Evolutionary conservation across 2,329 filamentous ascomycete genomes (phyloP), one percentile per base, ranked within the genome.

Genomic region (Mariannaea sp.): DNA sequence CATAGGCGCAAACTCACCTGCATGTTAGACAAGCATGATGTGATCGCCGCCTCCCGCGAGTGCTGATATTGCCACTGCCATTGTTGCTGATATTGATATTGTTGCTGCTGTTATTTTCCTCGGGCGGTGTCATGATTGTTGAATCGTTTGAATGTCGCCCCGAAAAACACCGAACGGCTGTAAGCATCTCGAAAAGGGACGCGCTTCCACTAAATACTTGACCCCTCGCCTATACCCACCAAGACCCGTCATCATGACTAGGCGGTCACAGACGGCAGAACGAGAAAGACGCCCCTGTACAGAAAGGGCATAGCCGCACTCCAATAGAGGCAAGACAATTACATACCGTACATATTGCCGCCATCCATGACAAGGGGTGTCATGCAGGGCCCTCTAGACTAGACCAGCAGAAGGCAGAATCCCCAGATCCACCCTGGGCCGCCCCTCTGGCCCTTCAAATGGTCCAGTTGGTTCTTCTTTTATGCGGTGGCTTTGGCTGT

Each of bases 11-110:
- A n/a, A n/a, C n/a, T n/a, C 43, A 80, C 77, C 76, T 70, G 75
- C 77, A 80, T 56, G 76, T 78, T 44, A 79, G 70, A 60, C 74
- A 76, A 20, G 74, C 74, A 58, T 76, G 70, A 52, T 75, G 71
- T 43, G 72, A 74, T 33, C 73, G 66, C 56, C 71, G 64, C 62
- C 73, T 68, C 36, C 72, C 73, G 14, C 71, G 70, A 58, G 61
- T 55, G 33, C 57, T 55, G 49, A 53, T 5, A 8, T 24, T 24
- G n/a, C n/a, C n/a, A n/a, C n/a, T n/a, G n/a, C n/a, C n/a, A n/a
- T n/a, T n/a, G n/a, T n/a, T 29, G 26, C 7, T 29, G 26, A 12
- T 12, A 12, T 7, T 29, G 12, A 12, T 7, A 29, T 29, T 60
- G 49, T 48, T 38, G 17, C 9, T 38, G 7, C 9, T 39, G 14